Base-by-base conservation (phyloP, 2,329 filamentous ascomycete genomes). In the Cladosporium sp. region DNA sequence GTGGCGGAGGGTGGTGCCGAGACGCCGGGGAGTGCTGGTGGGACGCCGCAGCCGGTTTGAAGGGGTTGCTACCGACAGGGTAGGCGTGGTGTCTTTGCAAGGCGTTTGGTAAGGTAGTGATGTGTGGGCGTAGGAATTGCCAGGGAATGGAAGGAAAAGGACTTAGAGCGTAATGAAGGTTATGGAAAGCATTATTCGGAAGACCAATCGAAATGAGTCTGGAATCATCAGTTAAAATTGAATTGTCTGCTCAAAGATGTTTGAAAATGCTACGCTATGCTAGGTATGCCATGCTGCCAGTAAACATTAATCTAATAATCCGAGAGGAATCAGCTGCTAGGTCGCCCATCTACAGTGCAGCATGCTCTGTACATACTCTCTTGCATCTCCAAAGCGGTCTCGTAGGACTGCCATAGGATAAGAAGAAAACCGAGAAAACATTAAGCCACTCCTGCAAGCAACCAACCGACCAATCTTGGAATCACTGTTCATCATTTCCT, bases 1-100 rank as follows among this genome's bases (percentile, higher is more conserved):
- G 65, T 63, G 66, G 79, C 82, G 75, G 68, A 57, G 75, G 73
- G 30, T 54, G 70, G 74, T 7, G 69, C 58, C 16, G 73, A 70
- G 2, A 74, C 74, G 32, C 72, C 74, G 30, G 59, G 32, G 16
- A 63, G 59, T 43, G 59, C 59, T 23, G 59, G 59, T 13, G 59
- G 59, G 49, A 63, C 59, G 49, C 59, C 59, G 16, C 30, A 51
- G 59, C 59, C 59, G 14, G 59, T 18, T 34, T 63, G 23, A 53
- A 21, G 16, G 13, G 16, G 5, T 13, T 18, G 23, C 2, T 14
- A 5, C 26, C 34, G 5, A 16, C 14, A 10, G 6, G 7, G 1
- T n/a, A 23, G 25, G 25, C 43, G 30, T 53, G 16, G 25, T 43
- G 5, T 3, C 54, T 62, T 53, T 43, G 48, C 59, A 23, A 63